Percentiles rank a stretch among this genome's conserved stretches.
Evolutionary conservation across 257 asterid genomes (phyloP).

Genomic region (Ballota nigra): DNA sequence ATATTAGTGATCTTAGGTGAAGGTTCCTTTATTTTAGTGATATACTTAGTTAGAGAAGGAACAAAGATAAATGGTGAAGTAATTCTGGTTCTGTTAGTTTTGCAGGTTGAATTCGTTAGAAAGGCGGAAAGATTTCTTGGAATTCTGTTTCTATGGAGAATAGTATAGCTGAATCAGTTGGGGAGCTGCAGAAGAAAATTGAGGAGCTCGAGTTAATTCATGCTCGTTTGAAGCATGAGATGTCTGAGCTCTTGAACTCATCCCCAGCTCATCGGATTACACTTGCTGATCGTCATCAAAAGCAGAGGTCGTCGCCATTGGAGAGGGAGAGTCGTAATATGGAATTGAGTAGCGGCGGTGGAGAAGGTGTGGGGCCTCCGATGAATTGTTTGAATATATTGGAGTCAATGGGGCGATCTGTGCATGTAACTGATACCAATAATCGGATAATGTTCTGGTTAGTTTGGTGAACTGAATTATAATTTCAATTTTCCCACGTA

Average conservation of each 20-base stretch:
- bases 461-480: constrained; percentile 29
- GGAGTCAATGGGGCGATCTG: constrained; percentile 90
- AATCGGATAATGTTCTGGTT: constrained; percentile 78
- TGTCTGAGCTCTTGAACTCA: constrained; percentile 56
- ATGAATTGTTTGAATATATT: constrained; percentile 71
- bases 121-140: background rate
- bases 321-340: constrained; percentile 61
- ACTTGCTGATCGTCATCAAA: constrained; percentile 35
- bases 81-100: background rate
- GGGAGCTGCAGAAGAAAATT: constrained; percentile 85
- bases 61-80: background rate
- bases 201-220: constrained; percentile 76
- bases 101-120: background rate
- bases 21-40: too few species aligned
- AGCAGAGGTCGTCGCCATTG: constrained; percentile 78
- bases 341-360: constrained; percentile 17
- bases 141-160: constrained; percentile 45
- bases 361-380: constrained; percentile 33
- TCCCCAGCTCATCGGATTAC: constrained; percentile 29
- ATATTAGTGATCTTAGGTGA: too few species aligned
- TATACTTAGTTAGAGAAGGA: background rate
- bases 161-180: constrained; percentile 35
- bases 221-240: constrained; percentile 76
- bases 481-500: constrained; percentile 16
- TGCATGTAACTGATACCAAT: constrained; percentile 66